Conservation (phyloP, 2,329 filamentous ascomycete species). For the Monilinia fructicola region DNA sequence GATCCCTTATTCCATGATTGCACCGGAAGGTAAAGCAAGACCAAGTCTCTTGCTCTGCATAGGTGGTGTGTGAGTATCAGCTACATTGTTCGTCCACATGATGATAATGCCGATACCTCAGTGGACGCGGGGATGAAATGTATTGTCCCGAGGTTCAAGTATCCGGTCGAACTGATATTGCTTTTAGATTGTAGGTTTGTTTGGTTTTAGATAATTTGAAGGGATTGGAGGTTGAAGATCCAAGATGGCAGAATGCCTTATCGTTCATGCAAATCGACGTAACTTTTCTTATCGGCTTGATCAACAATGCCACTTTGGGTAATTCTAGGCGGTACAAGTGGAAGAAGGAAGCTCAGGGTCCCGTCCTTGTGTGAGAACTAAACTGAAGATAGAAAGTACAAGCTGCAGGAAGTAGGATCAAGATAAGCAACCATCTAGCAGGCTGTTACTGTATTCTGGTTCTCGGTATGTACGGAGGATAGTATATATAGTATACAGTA, state of each 20-base stretch:
- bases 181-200: too few relatives aligned
- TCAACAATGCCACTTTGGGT: constrained; percentile 4
- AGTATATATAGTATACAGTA: too few relatives aligned
- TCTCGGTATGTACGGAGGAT: too few relatives aligned
- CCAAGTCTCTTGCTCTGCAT: not conserved
- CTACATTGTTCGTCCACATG: constrained; percentile 11
- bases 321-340: constrained; percentile 12
- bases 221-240: too few relatives aligned
- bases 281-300: not conserved
- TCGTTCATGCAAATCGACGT: constrained; percentile 9
- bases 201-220: too few relatives aligned
- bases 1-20: not conserved
- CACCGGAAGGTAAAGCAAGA: not conserved
- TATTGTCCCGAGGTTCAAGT: not conserved
- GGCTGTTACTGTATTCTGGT: not conserved
- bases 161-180: not conserved
- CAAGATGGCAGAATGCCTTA: constrained; percentile 6
- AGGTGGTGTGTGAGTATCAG: constrained; percentile 5
- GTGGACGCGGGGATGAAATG: not conserved
- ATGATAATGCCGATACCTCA: not conserved
- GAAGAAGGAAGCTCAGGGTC: constrained; percentile 9
- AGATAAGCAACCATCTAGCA: not conserved
- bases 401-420: not conserved
- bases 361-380: not conserved
- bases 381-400: constrained; percentile 11